These are phyloP conservation scores for Mycosphaerelloides madeirae DNA, from an alignment of 2,329 filamentous ascomycete genomes.

Conservation along the genomic window DNA sequence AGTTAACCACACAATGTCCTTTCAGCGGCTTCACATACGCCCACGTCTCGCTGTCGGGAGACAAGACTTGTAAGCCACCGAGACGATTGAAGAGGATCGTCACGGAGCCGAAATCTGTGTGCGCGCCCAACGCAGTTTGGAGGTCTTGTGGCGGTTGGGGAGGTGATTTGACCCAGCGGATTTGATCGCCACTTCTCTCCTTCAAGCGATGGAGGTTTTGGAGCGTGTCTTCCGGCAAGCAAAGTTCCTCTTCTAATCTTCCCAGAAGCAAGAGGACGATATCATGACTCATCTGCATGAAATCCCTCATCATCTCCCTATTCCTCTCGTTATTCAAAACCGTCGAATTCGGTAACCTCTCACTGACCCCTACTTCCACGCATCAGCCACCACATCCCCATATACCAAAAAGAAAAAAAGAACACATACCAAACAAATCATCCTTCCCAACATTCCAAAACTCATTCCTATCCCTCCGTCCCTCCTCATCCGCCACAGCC, in stretches of 20 bases:
- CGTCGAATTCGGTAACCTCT: conserved; percentile 39
- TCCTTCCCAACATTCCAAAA: conserved; percentile 56
- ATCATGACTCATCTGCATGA: conserved; percentile 43
- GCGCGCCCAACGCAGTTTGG: conserved; percentile 45
- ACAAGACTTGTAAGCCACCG: conserved; percentile 51
- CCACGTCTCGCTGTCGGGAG: conserved; percentile 38
- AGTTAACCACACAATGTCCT: conserved; percentile 45
- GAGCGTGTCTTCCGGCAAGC: conserved; percentile 40
- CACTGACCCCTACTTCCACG: not conserved
- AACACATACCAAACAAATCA: conserved; percentile 39
- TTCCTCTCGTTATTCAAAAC: conserved; percentile 36
- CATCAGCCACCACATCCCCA: not conserved
- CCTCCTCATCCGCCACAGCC: conserved; percentile 44
- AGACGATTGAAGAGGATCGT: conserved; percentile 55
- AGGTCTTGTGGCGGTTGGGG: conserved; percentile 43
- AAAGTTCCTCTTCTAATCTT: conserved; percentile 43
- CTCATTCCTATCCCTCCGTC: conserved; percentile 50
- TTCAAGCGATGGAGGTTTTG: conserved; percentile 44
- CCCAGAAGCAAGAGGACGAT: conserved; percentile 44
- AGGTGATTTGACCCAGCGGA: conserved; percentile 51
- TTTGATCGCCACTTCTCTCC: conserved; percentile 46
- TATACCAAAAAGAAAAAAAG: conserved; percentile 1
- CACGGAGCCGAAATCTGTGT: conserved; percentile 55
- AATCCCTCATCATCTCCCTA: conserved; percentile 38
- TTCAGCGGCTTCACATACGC: conserved; percentile 50